These are phyloP conservation scores for Didymosphaeria variabile DNA, from an alignment of 2,329 filamentous ascomycete genomes.

Conservation along the genomic window DNA sequence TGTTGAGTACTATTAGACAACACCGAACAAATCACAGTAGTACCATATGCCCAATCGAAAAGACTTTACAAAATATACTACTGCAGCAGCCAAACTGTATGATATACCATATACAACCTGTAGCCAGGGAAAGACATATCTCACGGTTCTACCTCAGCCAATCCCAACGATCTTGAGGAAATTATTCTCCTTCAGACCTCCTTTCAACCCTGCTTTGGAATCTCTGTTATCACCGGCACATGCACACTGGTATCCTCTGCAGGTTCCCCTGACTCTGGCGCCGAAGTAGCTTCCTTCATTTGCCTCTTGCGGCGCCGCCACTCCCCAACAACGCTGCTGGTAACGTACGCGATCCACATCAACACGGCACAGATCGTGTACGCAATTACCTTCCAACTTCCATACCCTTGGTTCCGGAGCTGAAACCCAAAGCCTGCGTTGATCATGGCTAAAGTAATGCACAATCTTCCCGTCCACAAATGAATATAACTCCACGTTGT, in stretches of 20 bases:
- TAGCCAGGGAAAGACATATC: neutral
- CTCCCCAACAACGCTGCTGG: conserved; percentile 2
- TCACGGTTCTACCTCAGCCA: neutral
- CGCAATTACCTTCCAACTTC: conserved; percentile 1
- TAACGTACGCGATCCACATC: conserved; percentile 1
- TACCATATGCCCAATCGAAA: too few relatives aligned
- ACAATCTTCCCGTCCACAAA: conserved; percentile 62
- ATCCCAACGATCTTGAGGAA: neutral
- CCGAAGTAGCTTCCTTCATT: neutral
- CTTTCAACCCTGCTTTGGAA: neutral
- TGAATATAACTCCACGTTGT: conserved; percentile 60
- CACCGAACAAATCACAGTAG: too few relatives aligned
- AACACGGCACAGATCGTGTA: conserved; percentile 9
- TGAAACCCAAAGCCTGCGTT: conserved; percentile 62
- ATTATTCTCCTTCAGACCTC: neutral
- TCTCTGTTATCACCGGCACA: neutral
- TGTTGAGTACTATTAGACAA: too few relatives aligned
- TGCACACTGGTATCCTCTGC: neutral
- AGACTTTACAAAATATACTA: too few relatives aligned
- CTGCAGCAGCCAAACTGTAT: neutral
- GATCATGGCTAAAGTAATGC: conserved; percentile 62
- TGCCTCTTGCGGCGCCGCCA: conserved; percentile 3
- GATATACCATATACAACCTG: neutral
- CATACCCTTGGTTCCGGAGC: conserved; percentile 37
- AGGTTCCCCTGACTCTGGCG: neutral